Evolutionary conservation across 2,329 filamentous ascomycete species (phyloP), one percentile per base, ranked within the genome.

Genomic region (Fusarium dlaminii): DNA sequence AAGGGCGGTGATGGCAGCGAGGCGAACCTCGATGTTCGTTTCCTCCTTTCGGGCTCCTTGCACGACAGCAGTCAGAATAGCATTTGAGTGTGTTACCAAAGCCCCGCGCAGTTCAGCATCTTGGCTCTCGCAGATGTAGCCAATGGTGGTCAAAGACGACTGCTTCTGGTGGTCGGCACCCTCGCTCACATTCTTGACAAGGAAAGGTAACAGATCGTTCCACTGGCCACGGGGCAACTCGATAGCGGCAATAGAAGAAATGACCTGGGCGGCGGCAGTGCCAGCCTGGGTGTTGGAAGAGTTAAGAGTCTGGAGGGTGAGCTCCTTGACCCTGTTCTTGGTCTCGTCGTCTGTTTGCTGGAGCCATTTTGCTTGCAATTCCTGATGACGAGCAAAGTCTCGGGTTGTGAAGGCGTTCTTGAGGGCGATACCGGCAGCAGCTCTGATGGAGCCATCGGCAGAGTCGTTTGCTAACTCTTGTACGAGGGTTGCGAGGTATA

Each of bases 361-460:
- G 72, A 96, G 87, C 96, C 96, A 99, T 92, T 97, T 95, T 81
- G 91, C 89, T 86, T 98, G 96, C 66, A 98, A 90, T 82, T 97
- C 93, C 81, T 94, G 92, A 85, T 98, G 91, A 81, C 95, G 93
- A 80, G 91, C 87, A 80, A 92, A 92, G 84, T 99, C 96, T 88
- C 96, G 93, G 80, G 95, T 94, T 81, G 94, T 94, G 87, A 99
- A 98, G 80, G 96, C 93, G 89, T 99, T 99, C 87, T 99, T 99
- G 81, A 99, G 88, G 78, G 96, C 96, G 79, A 99, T 90, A 90
- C 95, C 96, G 79, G 96, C 96, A 78, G 96, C 96, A 78, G 94
- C 93, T 88, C 96, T 93, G 82, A 98, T 96, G 81, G 94, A 90
- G 75, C 93, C 90, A 81, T 93, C 89, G 76, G 93, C 92, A 78